phyloP scores from a whole-genome alignment of 345 rosid genomes.

The Rubroshorea leprosula region DNA sequence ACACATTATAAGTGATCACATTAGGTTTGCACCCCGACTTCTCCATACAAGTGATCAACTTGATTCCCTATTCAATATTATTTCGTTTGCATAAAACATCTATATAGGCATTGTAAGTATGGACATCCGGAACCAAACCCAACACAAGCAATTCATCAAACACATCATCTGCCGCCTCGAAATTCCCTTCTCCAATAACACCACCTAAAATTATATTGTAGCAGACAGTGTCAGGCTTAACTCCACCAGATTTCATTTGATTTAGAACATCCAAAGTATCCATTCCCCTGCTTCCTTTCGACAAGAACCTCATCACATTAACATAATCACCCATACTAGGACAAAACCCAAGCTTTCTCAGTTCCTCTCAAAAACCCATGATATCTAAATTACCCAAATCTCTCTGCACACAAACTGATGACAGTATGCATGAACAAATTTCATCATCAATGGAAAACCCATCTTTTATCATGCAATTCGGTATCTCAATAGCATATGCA shows the following conservation, averaged over 20 bases:
- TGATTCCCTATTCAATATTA: constrained; percentile 42
- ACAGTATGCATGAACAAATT: constrained; percentile 38
- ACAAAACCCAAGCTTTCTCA: constrained; percentile 52
- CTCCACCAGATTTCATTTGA: constrained; percentile 54
- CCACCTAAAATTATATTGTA: constrained; percentile 49
- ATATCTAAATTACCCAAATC: constrained; percentile 31
- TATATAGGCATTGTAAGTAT: constrained; percentile 59
- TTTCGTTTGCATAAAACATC: constrained; percentile 61
- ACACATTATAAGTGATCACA: constrained; percentile 39
- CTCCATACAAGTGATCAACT: constrained; percentile 53
- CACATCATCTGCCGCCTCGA: constrained; percentile 48
- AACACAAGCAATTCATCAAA: constrained; percentile 75
- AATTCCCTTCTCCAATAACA: constrained; percentile 38
- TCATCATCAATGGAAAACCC: constrained; percentile 36
- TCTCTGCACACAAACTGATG: constrained; percentile 43
- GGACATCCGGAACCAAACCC: constrained; percentile 68
- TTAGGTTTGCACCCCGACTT: constrained; percentile 48
- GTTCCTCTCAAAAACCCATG: constrained; percentile 35
- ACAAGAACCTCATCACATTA: constrained; percentile 50
- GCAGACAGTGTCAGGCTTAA: constrained; percentile 56
- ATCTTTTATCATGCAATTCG: constrained; percentile 36
- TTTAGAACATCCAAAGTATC: constrained; percentile 54
- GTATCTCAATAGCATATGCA: constrained; percentile 44
- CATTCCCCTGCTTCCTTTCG: constrained; percentile 37
- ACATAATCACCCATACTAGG: constrained; percentile 51